A percentile compares a stretch with the other conserved stretches of the same genome.
Evolutionary conservation across 2,329 filamentous ascomycete species (phyloP).

Genomic region (Graphium sp.): DNA sequence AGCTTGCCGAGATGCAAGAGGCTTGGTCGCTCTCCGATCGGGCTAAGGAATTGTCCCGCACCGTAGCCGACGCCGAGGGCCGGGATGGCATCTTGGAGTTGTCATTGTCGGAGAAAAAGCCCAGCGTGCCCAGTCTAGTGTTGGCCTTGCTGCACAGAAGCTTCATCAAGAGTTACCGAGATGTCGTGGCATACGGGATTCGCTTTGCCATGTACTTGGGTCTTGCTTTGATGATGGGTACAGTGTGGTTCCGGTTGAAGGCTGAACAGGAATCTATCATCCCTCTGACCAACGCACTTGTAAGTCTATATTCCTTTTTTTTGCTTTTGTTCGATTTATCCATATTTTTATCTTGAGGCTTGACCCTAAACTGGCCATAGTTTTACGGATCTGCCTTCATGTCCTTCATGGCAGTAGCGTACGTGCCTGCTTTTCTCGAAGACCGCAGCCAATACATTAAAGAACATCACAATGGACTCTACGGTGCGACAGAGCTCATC

Average conservation of each 20-base stretch:
- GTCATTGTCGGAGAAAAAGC: no score
- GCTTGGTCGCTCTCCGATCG: slow-evolving; percentile 33
- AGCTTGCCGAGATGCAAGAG: slow-evolving; percentile 33
- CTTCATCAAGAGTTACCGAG: slow-evolving; percentile 71
- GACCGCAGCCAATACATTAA: slow-evolving; percentile 58
- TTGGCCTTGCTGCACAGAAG: slow-evolving; percentile 57
- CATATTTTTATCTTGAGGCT: neutral
- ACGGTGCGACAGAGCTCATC: slow-evolving; percentile 56
- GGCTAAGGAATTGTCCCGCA: slow-evolving; percentile 5
- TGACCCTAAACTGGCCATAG: no score
- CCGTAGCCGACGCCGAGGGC: slow-evolving; percentile 10
- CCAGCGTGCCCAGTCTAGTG: slow-evolving; percentile 31
- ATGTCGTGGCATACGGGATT: slow-evolving; percentile 71
- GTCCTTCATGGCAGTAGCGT: slow-evolving; percentile 72
- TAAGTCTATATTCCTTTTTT: no score
- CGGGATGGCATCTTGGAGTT: no score
- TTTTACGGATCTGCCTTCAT: slow-evolving; percentile 62
- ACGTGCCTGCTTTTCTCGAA: slow-evolving; percentile 71
- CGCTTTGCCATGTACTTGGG: slow-evolving; percentile 64
- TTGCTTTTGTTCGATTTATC: no score
- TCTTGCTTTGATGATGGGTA: slow-evolving; percentile 75
- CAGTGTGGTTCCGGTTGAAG: slow-evolving; percentile 62
- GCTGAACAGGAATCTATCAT: slow-evolving; percentile 58
- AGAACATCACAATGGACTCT: slow-evolving; percentile 68
- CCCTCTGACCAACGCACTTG: slow-evolving; percentile 67